These are phyloP conservation scores for Clitopilus passeckerianus DNA, from an alignment of 768 basidiomycete species.

Conservation along the genomic window DNA sequence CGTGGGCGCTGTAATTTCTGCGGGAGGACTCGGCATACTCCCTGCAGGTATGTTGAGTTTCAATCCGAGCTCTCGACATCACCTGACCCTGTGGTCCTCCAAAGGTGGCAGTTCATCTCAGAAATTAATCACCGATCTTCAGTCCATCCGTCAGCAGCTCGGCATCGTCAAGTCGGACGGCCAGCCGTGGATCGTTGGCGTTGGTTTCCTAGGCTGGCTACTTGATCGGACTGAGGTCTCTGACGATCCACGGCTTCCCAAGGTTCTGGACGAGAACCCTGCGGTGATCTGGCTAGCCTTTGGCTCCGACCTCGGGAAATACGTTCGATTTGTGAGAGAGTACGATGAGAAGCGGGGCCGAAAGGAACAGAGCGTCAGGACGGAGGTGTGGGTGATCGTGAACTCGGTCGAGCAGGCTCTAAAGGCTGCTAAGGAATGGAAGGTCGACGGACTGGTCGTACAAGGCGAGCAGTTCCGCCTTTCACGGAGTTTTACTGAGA, in stretches of 20 bases:
- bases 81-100: neutral
- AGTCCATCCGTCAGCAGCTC: conserved; percentile 28
- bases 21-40: conserved; percentile 54
- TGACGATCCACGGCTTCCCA: conserved; percentile 26
- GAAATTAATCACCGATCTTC: conserved; percentile 31
- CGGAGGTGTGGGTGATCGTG: neutral
- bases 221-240: conserved; percentile 34
- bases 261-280: conserved; percentile 35
- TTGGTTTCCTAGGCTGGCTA: conserved; percentile 54
- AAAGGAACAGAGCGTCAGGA: neutral
- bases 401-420: conserved; percentile 42
- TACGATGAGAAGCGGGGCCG: conserved; percentile 17
- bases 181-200: conserved; percentile 43
- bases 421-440: conserved; percentile 37
- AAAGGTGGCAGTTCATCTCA: conserved; percentile 30
- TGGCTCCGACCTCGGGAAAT: conserved; percentile 34
- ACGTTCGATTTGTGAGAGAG: conserved; percentile 38
- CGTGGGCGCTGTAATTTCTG: conserved; percentile 40
- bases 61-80: neutral
- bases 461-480: conserved; percentile 25
- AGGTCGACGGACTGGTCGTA: conserved; percentile 43
- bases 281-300: conserved; percentile 51
- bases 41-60: conserved; percentile 36
- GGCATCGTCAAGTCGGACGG: conserved; percentile 8
- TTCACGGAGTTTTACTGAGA: conserved; percentile 24